Evolutionary conservation across 2,329 filamentous ascomycete genomes (phyloP).

Genomic region (Beauveria rudraprayagi): DNA sequence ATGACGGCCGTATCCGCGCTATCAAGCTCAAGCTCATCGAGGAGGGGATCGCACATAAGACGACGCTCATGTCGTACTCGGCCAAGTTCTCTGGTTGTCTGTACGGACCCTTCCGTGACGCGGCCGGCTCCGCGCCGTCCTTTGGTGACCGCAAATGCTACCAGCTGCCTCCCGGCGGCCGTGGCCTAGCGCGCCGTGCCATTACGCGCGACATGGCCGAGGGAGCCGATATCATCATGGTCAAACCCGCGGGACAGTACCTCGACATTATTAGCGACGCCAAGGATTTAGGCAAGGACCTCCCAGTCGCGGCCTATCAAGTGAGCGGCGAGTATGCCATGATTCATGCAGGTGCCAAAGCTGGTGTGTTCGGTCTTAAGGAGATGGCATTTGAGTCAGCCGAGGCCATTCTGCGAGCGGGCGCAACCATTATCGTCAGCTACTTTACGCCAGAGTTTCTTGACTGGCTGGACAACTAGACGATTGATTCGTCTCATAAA

Average conservation of each 20-base stretch:
- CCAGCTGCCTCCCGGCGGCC: conserved; percentile 86
- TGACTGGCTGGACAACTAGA: conserved; percentile 53
- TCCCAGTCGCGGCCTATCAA: conserved; percentile 93
- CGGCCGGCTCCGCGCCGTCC: conserved; percentile 79
- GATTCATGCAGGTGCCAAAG: conserved; percentile 93
- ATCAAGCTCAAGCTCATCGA: conserved; percentile 98
- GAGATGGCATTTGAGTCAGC: conserved; percentile 92
- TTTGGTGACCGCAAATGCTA: conserved; percentile 97
- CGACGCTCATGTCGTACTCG: conserved; percentile 93
- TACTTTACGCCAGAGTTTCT: conserved; percentile 86
- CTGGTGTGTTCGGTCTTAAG: conserved; percentile 92
- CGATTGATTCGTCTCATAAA: background rate
- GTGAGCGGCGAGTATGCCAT: conserved; percentile 96
- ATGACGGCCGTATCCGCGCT: conserved; percentile 90
- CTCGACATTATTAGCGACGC: conserved; percentile 97
- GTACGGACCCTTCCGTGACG: conserved; percentile 95
- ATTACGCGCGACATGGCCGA: conserved; percentile 86
- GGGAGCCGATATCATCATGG: conserved; percentile 97
- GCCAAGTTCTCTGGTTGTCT: conserved; percentile 96
- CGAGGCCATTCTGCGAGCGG: conserved; percentile 85
- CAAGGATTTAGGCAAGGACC: conserved; percentile 84
- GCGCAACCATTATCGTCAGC: conserved; percentile 84
- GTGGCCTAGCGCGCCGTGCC: conserved; percentile 83
- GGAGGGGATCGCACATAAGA: conserved; percentile 82
- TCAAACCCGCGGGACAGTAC: conserved; percentile 93